phyloP scores from a whole-genome alignment of 805 yeast species.

The Yarrowia deformans region DNA sequence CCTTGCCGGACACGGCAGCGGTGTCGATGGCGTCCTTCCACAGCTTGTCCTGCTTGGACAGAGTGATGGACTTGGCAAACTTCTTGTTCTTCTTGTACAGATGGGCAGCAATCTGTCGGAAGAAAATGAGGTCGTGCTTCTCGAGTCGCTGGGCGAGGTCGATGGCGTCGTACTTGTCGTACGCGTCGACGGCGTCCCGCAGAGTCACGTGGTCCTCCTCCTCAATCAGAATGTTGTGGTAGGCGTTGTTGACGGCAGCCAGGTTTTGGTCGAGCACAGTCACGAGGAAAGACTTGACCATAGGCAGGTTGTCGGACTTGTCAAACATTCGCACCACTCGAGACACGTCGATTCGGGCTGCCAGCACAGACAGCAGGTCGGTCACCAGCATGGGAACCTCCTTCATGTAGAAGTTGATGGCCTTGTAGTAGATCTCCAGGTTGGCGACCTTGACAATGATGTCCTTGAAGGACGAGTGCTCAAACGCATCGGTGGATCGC shows the following conservation, averaged over 20 bases:
- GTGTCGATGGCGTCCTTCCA: constrained; percentile 96
- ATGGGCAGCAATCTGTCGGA: constrained; percentile 95
- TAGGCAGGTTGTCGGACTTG: constrained; percentile 93
- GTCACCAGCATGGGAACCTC: constrained; percentile 91
- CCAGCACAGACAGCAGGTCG: constrained; percentile 81
- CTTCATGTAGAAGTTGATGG: constrained; percentile 89
- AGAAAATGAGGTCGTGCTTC: constrained; percentile 86
- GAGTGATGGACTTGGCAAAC: constrained; percentile 85
- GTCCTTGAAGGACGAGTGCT: constrained; percentile 93
- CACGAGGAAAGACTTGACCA: constrained; percentile 93
- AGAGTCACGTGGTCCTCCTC: constrained; percentile 95
- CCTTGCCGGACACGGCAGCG: constrained; percentile 79
- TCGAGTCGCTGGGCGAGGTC: constrained; percentile 93
- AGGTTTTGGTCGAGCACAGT: constrained; percentile 90
- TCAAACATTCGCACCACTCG: constrained; percentile 94
- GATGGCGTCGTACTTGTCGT: constrained; percentile 89
- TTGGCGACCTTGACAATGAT: constrained; percentile 93
- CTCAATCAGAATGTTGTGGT: constrained; percentile 93
- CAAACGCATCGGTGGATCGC: constrained; percentile 89
- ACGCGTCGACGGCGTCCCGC: constrained; percentile 83
- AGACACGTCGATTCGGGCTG: constrained; percentile 91
- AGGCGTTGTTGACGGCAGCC: constrained; percentile 90
- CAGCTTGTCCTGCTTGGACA: constrained; percentile 88
- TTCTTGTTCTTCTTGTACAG: constrained; percentile 93
- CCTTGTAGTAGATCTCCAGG: constrained; percentile 95